Base-by-base conservation (phyloP, 1,139 yeast species). In the Geotrichum histeridarum region DNA sequence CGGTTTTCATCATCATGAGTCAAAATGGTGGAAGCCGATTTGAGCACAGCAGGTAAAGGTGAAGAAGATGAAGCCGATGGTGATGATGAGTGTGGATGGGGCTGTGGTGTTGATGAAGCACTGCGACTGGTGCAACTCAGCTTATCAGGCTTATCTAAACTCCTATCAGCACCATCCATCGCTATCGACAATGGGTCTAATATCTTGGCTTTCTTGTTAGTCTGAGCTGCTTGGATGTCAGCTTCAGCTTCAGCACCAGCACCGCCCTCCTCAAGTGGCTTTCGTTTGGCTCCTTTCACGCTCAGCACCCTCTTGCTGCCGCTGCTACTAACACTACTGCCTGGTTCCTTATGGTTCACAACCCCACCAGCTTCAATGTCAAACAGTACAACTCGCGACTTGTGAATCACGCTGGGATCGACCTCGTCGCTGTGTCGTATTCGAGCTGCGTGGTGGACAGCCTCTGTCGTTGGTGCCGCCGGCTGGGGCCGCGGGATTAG, bases 401-500 rank as follows among this genome's bases (percentile, higher is more conserved):
- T 45, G 33, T 45, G 49, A 12, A 45, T 35, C 27, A 45, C 49
- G 14, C 18, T 30, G 9, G 49, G 49, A 32, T 45, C 49, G 2
- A 35, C 22, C 18, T 45, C 49, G 41, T 45, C 49, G 17, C 9
- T 36, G 14, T 45, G 11, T 15, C 49, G 49, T 6, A 45, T 45
- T 30, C 49, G 27, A 7, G 49, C 49, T 8, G 49, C 49, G 30
- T 45, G 49, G 33, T 45, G 22, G 18, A 45, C 42, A 8, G 32
- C 11, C 30, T 45, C 33, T 22, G 27, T 5, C 27, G 27, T 3
- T 3, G 5, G 5, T 22, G 27, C 27, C 27, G 27, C 27, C 41
- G 14, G 41, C 12, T 36, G 27, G 9, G 14, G 30, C 30, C 32
- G 37, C 14, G 27, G 27, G 9, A 35, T 14, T 14, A 12, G 8